A percentile compares a stretch with the other conserved stretches of the same genome.
phyloP scores from a whole-genome alignment of 2,329 filamentous ascomycete species.

The Colletotrichum tamarilloi region DNA sequence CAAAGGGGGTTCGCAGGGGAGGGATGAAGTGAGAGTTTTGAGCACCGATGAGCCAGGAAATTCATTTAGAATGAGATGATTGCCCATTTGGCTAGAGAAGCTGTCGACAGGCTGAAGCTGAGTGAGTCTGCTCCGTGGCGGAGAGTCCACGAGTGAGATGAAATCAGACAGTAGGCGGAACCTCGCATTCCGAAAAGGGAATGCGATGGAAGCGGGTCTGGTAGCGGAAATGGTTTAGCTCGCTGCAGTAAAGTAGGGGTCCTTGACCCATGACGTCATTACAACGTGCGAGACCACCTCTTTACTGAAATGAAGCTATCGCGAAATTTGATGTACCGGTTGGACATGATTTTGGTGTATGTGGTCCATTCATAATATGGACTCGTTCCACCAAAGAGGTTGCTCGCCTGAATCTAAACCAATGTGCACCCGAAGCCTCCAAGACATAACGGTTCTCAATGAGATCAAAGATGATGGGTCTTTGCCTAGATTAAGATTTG shows the following conservation, averaged over 20 bases:
- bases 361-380: too few relatives aligned
- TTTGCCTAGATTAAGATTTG: too few relatives aligned
- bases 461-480: too few relatives aligned
- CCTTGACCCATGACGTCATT: background rate
- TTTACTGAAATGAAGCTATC: background rate
- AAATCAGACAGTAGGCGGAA: background rate
- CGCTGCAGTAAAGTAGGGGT: background rate
- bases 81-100: background rate
- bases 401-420: too few relatives aligned
- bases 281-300: background rate
- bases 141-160: background rate
- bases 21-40: background rate
- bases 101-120: background rate
- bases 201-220: background rate
- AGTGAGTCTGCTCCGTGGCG: background rate
- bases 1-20: too few relatives aligned
- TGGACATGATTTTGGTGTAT: too few relatives aligned
- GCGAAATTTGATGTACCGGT: background rate
- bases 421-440: too few relatives aligned
- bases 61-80: background rate
- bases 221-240: background rate
- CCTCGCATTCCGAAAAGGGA: conserved; percentile 1
- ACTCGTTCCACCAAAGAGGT: too few relatives aligned
- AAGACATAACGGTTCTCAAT: too few relatives aligned
- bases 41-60: background rate